Evolutionary conservation across 2,329 filamentous ascomycete genomes (phyloP).

Genomic region (Beauveria scarabaeidicola): DNA sequence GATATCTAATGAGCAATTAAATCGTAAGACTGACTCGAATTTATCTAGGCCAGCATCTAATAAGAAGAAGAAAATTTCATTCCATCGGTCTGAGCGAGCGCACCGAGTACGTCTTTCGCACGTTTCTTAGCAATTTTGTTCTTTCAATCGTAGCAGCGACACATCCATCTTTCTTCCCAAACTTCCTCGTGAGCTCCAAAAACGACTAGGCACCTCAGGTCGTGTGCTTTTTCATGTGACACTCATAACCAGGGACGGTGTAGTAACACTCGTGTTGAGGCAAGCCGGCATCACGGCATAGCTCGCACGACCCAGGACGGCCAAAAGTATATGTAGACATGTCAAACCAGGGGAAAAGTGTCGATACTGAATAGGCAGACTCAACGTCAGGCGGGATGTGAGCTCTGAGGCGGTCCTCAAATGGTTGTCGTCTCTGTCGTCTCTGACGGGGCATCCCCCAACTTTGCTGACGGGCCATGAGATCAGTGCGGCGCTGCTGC

Average conservation of each 20-base stretch:
- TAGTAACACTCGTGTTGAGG: neutral
- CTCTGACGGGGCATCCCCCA: too few species aligned
- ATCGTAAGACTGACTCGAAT: too few species aligned
- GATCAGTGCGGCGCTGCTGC: neutral
- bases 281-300: neutral
- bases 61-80: too few species aligned
- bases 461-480: too few species aligned
- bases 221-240: neutral
- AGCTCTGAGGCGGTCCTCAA: neutral
- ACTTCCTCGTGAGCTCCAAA: neutral
- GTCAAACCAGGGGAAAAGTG: neutral
- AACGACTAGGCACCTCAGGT: neutral
- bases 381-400: neutral
- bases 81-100: too few species aligned
- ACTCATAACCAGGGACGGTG: rapidly evolving
- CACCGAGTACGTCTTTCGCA: too few species aligned
- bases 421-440: neutral
- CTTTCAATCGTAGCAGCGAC: too few species aligned
- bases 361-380: neutral
- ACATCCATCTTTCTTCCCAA: too few species aligned
- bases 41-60: too few species aligned
- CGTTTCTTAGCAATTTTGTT: too few species aligned
- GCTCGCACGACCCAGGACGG: neutral
- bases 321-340: neutral
- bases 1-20: too few species aligned